Base-by-base conservation (phyloP, 192 early-diverging fungal genomes). In the Linnemannia zychae region DNA sequence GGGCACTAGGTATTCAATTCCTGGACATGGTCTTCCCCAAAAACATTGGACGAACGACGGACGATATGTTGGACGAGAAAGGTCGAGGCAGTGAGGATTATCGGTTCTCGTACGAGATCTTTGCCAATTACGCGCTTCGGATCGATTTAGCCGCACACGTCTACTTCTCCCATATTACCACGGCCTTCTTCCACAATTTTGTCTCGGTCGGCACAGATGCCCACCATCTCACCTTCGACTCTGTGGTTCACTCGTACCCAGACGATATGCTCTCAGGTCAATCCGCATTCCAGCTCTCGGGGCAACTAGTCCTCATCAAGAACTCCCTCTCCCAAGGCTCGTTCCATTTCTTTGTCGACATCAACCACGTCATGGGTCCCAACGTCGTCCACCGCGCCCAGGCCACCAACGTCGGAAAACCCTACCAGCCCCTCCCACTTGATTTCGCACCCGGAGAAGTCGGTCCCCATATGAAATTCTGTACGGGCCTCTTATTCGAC, bases 401-500 rank as follows among this genome's bases (percentile, higher is more conserved):
- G 33, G 74, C 79, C 9, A 65, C 65, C 7, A 85, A 79, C 37
- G 44, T 79, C 13, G 82, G 72, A 11, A 85, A 79, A 70, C n/a
- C 77, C 2, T 33, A 53, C 20, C 73, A 85, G 18, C 82, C 82
- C 53, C 70, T 75, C 33, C 76, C 82, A 0, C 24, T 76, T 1
- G 68, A 85, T 37, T 85, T 85, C 20, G 82, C 82, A 0, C 82
- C 78, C 11, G 90, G 86, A 11, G 90, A 90, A 47, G 67, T 86
- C 0, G 90, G 90, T 2, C 90, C 90, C 0, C 86, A 90, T 31
- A 89, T 88, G 90, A 90, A 88, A 44, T 89, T 87, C 71, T 90
- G 90, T 80, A 86, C 87, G 46, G 84, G 78, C 16, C 72, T 79
- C 1, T 36, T 80, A 16, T 75, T 80, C 33, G 82, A 85, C 34